Percentiles rank a stretch among this genome's conserved stretches.
Evolutionary conservation across 1,284 basidiomycete species (phyloP).

Genomic region (Malassezia vespertilionis): DNA sequence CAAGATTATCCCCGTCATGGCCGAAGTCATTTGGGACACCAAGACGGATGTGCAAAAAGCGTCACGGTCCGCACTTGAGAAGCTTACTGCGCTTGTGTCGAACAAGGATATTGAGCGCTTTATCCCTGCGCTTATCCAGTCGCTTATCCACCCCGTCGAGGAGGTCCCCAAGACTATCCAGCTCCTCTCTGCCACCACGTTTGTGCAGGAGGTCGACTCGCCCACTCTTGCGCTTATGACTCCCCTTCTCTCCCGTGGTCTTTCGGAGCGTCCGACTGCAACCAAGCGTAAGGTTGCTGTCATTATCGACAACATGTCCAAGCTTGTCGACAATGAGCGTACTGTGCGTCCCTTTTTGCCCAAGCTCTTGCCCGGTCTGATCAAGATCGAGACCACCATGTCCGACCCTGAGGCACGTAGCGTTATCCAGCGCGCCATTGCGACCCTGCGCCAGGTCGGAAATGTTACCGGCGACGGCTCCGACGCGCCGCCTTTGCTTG

Average conservation of each 20-base stretch:
- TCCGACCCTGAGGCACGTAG: conserved; percentile 46
- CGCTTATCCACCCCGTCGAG: conserved; percentile 96
- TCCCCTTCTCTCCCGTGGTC: conserved; percentile 88
- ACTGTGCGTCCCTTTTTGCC: conserved; percentile 47
- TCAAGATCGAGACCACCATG: conserved; percentile 47
- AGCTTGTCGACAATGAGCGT: conserved; percentile 48
- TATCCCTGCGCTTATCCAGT: conserved; percentile 81
- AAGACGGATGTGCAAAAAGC: conserved; percentile 99
- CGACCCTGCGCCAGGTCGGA: conserved; percentile 43
- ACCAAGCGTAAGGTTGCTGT: conserved; percentile 48
- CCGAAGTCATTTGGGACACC: conserved; percentile 98
- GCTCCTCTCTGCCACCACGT: conserved; percentile 96
- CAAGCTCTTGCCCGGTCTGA: conserved; percentile 46
- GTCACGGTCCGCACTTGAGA: conserved; percentile 83
- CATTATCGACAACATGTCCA: conserved; percentile 48
- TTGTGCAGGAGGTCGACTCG: conserved; percentile 99
- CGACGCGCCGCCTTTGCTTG: conserved; percentile 44
- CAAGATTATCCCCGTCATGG: conserved; percentile 86
- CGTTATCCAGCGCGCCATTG: conserved; percentile 46
- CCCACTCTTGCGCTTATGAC: conserved; percentile 98
- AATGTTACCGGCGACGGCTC: conserved; percentile 45
- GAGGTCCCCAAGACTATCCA: conserved; percentile 92
- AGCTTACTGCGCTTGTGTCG: conserved; percentile 58
- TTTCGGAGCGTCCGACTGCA: conserved; percentile 50
- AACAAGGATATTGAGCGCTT: conserved; percentile 92